Percentiles rank a stretch among this genome's conserved stretches.
Conservation (phyloP, 495 filamentous ascomycete genomes). For the Podospora australis region DNA sequence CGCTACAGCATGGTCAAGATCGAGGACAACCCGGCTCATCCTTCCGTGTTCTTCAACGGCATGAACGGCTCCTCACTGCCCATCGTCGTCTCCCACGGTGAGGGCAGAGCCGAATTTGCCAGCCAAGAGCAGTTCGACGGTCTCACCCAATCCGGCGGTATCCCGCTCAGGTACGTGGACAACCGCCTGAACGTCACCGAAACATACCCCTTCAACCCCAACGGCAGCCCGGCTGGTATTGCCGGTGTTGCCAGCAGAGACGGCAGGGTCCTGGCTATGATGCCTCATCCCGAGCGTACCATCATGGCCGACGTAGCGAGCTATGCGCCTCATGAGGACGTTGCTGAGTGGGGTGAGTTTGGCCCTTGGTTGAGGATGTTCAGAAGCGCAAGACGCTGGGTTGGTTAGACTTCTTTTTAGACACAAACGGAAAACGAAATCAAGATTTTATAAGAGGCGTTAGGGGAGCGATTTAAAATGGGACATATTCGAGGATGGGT, state of each 20-base stretch:
- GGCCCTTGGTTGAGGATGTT: conserved; percentile 85
- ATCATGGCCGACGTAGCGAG: conserved; percentile 75
- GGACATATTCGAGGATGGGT: background rate
- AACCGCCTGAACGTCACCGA: conserved; percentile 69
- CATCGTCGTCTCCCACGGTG: conserved; percentile 85
- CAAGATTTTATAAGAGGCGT: background rate
- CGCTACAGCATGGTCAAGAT: conserved; percentile 85
- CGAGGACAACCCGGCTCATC: conserved; percentile 48
- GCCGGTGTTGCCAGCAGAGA: conserved; percentile 73
- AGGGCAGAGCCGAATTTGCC: conserved; percentile 76
- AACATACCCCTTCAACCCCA: conserved; percentile 87
- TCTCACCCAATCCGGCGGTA: conserved; percentile 54
- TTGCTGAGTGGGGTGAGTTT: conserved; percentile 74
- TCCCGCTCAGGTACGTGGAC: conserved; percentile 77
- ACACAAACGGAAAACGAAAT: background rate
- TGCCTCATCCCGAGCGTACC: conserved; percentile 96
- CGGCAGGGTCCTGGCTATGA: conserved; percentile 84
- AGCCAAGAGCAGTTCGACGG: conserved; percentile 45
- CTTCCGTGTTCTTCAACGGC: conserved; percentile 87
- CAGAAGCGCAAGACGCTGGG: conserved; percentile 76
- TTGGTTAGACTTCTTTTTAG: conserved; percentile 48
- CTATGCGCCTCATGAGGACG: conserved; percentile 57
- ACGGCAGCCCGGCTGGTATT: conserved; percentile 82
- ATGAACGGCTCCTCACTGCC: conserved; percentile 82
- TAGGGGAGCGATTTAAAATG: background rate